phyloP scores from a whole-genome alignment of 768 basidiomycete species.

The Naganishia onofrii region DNA sequence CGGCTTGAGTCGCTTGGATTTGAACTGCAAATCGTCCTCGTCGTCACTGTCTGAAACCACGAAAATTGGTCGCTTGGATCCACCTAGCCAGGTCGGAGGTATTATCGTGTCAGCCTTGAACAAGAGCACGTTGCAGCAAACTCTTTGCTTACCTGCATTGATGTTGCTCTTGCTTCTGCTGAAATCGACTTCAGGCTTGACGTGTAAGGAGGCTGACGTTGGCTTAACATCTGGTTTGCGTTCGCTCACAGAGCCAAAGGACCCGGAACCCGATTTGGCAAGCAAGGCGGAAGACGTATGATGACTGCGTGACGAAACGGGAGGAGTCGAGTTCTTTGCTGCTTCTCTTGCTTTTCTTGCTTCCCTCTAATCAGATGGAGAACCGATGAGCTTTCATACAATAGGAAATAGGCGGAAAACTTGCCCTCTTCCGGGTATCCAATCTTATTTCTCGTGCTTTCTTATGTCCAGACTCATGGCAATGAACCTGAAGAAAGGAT shows the following conservation, averaged over 20 bases:
- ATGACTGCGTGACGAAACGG: conserved; percentile 1
- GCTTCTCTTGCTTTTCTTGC: conserved; percentile 11
- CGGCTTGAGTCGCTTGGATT: conserved; percentile 17
- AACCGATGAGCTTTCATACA: neutral
- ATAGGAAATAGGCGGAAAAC: neutral
- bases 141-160: neutral
- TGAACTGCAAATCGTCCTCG: conserved; percentile 6
- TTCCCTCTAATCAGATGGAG: neutral
- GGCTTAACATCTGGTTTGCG: conserved; percentile 15
- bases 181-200: conserved; percentile 5
- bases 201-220: neutral
- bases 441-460: neutral
- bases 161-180: conserved; percentile 9
- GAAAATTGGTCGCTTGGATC: conserved; percentile 13
- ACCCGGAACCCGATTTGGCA: conserved; percentile 1
- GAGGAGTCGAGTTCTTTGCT: neutral
- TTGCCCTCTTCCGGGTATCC: neutral
- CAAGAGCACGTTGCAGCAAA: neutral
- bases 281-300: conserved; percentile 7
- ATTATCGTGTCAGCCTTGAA: neutral
- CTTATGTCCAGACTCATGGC: neutral
- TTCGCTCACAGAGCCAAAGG: conserved; percentile 2
- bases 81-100: neutral
- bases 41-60: conserved; percentile 18
- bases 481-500: conserved; percentile 1